phyloP scores from a whole-genome alignment of 2,329 filamentous ascomycete genomes.

The Fusarium graminum region DNA sequence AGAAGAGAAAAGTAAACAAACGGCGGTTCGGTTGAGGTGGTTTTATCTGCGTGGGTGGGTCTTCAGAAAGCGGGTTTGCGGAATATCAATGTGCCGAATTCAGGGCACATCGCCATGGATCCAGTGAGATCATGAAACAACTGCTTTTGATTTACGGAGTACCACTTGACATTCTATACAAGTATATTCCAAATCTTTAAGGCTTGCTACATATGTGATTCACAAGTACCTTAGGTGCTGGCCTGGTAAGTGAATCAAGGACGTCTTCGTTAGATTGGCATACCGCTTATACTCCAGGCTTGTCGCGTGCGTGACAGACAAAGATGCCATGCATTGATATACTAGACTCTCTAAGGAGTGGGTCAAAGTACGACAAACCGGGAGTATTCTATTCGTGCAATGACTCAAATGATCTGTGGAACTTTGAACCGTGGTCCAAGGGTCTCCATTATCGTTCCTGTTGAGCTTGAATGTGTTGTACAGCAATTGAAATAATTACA shows the following conservation, averaged over 20 bases:
- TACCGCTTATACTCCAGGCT: background rate
- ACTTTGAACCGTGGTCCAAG: background rate
- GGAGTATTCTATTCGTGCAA: conserved; percentile 36
- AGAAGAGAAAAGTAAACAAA: conserved; percentile 48
- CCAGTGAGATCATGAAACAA: background rate
- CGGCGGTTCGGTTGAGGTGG: conserved; percentile 10
- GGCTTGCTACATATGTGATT: no score
- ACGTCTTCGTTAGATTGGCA: no score
- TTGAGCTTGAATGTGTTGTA: conserved; percentile 12
- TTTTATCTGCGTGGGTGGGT: conserved; percentile 36
- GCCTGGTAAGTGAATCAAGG: no score
- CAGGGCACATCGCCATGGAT: background rate
- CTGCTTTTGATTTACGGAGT: background rate
- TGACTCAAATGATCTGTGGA: conserved; percentile 5
- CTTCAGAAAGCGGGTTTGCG: conserved; percentile 22
- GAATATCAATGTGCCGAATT: conserved; percentile 48
- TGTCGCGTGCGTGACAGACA: conserved; percentile 38
- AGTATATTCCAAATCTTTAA: no score
- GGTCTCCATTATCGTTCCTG: conserved; percentile 15
- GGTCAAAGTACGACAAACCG: conserved; percentile 42
- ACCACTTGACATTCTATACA: background rate
- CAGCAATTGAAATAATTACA: background rate
- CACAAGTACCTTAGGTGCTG: no score
- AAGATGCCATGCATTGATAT: conserved; percentile 3
- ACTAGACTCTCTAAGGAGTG: background rate